A percentile compares a stretch with the other conserved stretches of the same genome.
These are phyloP conservation scores for Citrus mangshanensis DNA, from an alignment of 345 rosid species.

Conservation along the genomic window DNA sequence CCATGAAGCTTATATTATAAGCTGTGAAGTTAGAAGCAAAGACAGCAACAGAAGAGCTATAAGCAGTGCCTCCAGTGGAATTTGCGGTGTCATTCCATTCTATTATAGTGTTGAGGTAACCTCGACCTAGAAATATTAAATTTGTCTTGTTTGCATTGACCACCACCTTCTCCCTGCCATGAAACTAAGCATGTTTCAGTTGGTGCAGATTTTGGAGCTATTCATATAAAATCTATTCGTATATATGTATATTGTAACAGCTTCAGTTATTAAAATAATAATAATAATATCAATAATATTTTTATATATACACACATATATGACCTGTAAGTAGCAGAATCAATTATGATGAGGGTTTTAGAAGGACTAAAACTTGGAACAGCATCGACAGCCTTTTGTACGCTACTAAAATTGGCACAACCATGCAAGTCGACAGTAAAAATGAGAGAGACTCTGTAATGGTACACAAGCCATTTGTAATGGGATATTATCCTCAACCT, in stretches of 20 bases:
- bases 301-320: too few species aligned
- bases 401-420: constrained; percentile 63
- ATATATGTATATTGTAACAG: too few species aligned
- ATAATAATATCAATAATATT: too few species aligned
- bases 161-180: constrained; percentile 73
- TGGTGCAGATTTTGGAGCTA: too few species aligned
- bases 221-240: too few species aligned
- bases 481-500: constrained; percentile 30
- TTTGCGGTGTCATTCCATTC: constrained; percentile 89
- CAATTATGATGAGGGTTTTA: constrained; percentile 56
- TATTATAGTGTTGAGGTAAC: constrained; percentile 54
- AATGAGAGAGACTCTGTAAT: constrained; percentile 37
- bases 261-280: too few species aligned
- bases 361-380: constrained; percentile 53
- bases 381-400: constrained; percentile 70
- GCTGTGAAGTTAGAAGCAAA: constrained; percentile 72
- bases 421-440: constrained; percentile 61
- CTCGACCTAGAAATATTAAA: constrained; percentile 68
- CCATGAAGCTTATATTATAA: constrained; percentile 81
- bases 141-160: constrained; percentile 63
- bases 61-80: constrained; percentile 63
- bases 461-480: constrained; percentile 23
- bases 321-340: constrained; percentile 79
- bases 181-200: too few species aligned
- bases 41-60: constrained; percentile 64